A percentile compares a stretch with the other conserved stretches of the same genome.
phyloP scores from a whole-genome alignment of 768 basidiomycete species.

The Neoboletus magnificus region DNA sequence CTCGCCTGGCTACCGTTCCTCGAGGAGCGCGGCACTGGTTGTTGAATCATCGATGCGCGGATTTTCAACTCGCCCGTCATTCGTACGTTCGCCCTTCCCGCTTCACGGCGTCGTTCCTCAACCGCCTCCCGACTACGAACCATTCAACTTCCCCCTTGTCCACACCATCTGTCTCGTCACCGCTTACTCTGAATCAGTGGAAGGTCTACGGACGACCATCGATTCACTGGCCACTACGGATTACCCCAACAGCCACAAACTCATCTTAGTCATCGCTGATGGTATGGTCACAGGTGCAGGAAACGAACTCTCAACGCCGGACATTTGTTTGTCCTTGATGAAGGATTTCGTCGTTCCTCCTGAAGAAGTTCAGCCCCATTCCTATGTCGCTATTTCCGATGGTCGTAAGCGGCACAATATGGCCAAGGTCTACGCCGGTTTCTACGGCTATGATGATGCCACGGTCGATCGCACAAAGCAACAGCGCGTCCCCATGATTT shows the following conservation, averaged over 20 bases:
- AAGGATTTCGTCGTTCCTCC: slow-evolving; percentile 81
- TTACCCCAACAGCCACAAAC: slow-evolving; percentile 96
- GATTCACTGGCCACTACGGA: slow-evolving; percentile 98
- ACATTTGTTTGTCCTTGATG: slow-evolving; percentile 96
- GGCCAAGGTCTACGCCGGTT: slow-evolving; percentile 98
- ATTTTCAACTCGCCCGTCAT: slow-evolving; percentile 43
- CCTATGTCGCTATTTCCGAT: slow-evolving; percentile 97
- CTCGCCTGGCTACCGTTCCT: slow-evolving; percentile 62
- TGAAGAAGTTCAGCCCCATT: slow-evolving; percentile 87
- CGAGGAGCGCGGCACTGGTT: slow-evolving; percentile 78
- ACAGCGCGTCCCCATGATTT: slow-evolving; percentile 92
- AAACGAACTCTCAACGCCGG: slow-evolving; percentile 85
- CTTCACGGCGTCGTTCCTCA: slow-evolving; percentile 88
- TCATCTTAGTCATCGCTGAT: slow-evolving; percentile 94
- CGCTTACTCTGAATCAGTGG: slow-evolving; percentile 95
- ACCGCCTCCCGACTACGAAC: slow-evolving; percentile 86
- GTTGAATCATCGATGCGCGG: slow-evolving; percentile 38
- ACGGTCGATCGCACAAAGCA: slow-evolving; percentile 91
- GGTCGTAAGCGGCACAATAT: slow-evolving; percentile 99
- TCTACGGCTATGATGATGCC: slow-evolving; percentile 90
- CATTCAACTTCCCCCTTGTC: slow-evolving; percentile 92
- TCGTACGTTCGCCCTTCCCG: slow-evolving; percentile 80
- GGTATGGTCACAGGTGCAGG: slow-evolving; percentile 98
- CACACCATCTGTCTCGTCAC: slow-evolving; percentile 97
- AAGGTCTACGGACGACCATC: slow-evolving; percentile 95